Percentiles rank a stretch among this genome's conserved stretches.
These are phyloP conservation scores for Cubamyces lactineus DNA, from an alignment of 768 basidiomycete species.

Conservation along the genomic window DNA sequence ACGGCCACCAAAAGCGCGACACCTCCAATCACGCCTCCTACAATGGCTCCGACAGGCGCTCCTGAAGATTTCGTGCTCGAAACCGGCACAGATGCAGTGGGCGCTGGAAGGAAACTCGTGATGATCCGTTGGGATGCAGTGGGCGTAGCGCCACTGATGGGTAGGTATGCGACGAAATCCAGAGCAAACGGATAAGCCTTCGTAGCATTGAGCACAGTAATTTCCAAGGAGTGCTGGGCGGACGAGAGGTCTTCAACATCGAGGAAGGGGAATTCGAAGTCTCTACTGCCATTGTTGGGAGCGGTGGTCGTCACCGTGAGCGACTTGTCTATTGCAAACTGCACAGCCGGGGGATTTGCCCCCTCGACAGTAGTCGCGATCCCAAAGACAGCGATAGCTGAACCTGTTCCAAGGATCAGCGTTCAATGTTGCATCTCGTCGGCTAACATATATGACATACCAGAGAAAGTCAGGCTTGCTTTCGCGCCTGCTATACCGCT, in stretches of 20 bases:
- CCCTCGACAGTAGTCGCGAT: conserved; percentile 1
- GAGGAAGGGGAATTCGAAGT: conserved; percentile 7
- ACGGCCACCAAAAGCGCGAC: conserved; percentile 16
- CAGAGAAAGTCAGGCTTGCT: conserved; percentile 12
- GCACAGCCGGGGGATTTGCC: not conserved
- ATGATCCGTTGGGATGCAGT: conserved; percentile 9
- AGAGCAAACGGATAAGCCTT: conserved; percentile 10
- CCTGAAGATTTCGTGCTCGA: not conserved
- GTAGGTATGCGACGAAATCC: conserved; percentile 11
- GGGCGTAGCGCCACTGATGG: conserved; percentile 3
- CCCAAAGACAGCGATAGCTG: conserved; percentile 12
- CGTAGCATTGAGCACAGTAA: conserved; percentile 10
- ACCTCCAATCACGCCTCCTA: conserved; percentile 26
- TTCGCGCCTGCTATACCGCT: conserved; percentile 10
- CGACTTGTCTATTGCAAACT: conserved; percentile 7
- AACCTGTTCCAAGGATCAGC: not conserved
- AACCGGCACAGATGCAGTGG: not conserved
- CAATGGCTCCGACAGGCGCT: conserved; percentile 22
- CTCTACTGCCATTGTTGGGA: conserved; percentile 9
- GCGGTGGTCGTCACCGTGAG: not conserved
- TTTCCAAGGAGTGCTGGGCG: conserved; percentile 6
- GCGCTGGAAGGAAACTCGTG: conserved; percentile 5
- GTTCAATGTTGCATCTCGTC: not conserved
- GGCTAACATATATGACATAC: not conserved
- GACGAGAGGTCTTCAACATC: not conserved